Conservation (phyloP, 768 basidiomycete species). For the Epithele typhae region DNA sequence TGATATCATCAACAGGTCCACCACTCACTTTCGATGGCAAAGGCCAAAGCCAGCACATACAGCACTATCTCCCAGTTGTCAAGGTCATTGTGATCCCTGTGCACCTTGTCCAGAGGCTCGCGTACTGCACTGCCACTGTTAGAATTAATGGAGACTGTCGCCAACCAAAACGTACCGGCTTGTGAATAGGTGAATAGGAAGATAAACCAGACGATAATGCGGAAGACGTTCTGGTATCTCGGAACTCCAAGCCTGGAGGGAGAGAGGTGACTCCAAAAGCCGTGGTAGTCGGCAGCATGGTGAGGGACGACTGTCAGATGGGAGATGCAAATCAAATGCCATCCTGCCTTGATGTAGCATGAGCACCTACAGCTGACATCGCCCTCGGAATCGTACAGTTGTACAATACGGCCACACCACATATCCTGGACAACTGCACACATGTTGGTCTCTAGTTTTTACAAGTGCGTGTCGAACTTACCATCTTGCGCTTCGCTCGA, state of each 20-base stretch:
- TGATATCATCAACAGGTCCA: too few species aligned
- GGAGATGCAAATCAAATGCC: not conserved
- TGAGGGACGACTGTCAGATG: slow-evolving; percentile 59
- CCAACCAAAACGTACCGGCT: slow-evolving; percentile 51
- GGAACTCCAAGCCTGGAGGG: slow-evolving; percentile 80
- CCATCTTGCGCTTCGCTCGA: slow-evolving; percentile 83
- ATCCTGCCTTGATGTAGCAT: too few species aligned
- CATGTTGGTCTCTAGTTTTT: not conserved
- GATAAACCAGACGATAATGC: slow-evolving; percentile 71
- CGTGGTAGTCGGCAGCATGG: slow-evolving; percentile 43
- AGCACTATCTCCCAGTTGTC: slow-evolving; percentile 80
- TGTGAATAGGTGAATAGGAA: slow-evolving; percentile 80
- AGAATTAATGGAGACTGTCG: not conserved
- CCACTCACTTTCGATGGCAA: slow-evolving; percentile 67
- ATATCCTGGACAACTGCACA: slow-evolving; percentile 68
- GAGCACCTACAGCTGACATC: slow-evolving; percentile 70
- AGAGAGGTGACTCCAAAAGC: slow-evolving; percentile 71
- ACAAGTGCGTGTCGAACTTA: slow-evolving; percentile 27
- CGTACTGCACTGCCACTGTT: slow-evolving; percentile 42
- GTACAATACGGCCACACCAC: slow-evolving; percentile 82
- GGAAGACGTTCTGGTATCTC: slow-evolving; percentile 84
- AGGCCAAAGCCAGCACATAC: slow-evolving; percentile 75
- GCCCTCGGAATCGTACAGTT: slow-evolving; percentile 66
- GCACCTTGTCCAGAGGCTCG: slow-evolving; percentile 71
- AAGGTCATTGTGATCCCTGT: slow-evolving; percentile 47